Conservation (phyloP, 257 asterid genomes). For the Thymus quinquecostatus region DNA sequence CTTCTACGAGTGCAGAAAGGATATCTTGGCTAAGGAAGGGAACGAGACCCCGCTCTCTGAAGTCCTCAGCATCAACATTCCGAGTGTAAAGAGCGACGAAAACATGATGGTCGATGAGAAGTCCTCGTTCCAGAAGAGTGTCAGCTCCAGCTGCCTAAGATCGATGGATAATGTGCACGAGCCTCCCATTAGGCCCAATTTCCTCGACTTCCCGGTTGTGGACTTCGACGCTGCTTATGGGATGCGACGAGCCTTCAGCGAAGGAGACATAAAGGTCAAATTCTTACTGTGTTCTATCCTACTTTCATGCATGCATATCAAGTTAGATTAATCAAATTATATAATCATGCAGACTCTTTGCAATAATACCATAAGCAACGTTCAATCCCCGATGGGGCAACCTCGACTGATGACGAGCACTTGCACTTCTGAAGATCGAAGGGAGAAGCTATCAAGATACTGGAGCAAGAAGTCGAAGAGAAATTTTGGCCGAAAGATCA, state of each 20-base stretch:
- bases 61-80: slow-evolving; percentile 53
- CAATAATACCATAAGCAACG: slow-evolving; percentile 44
- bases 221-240: slow-evolving; percentile 73
- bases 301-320: not conserved
- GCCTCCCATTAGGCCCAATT: slow-evolving; percentile 60
- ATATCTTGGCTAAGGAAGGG: slow-evolving; percentile 82
- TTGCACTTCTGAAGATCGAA: slow-evolving; percentile 67
- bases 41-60: slow-evolving; percentile 63
- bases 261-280: slow-evolving; percentile 90
- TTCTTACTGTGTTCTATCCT: slow-evolving; percentile 28
- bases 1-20: slow-evolving; percentile 87
- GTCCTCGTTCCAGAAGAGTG: slow-evolving; percentile 64
- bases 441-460: slow-evolving; percentile 84
- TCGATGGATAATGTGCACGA: slow-evolving; percentile 61
- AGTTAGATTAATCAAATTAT: not conserved
- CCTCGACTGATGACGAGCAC: slow-evolving; percentile 40
- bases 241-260: slow-evolving; percentile 91
- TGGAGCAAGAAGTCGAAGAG: slow-evolving; percentile 84
- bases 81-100: slow-evolving; percentile 43
- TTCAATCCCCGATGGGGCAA: slow-evolving; percentile 55
- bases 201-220: slow-evolving; percentile 72
- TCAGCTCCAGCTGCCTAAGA: slow-evolving; percentile 59
- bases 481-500: slow-evolving; percentile 87
- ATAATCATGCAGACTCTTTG: slow-evolving; percentile 61
- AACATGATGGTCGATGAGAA: slow-evolving; percentile 43